A percentile compares a stretch with the other conserved stretches of the same genome.
Evolutionary conservation across 2,329 filamentous ascomycete genomes (phyloP).

Genomic region (Paraconiothyrium brasiliense): DNA sequence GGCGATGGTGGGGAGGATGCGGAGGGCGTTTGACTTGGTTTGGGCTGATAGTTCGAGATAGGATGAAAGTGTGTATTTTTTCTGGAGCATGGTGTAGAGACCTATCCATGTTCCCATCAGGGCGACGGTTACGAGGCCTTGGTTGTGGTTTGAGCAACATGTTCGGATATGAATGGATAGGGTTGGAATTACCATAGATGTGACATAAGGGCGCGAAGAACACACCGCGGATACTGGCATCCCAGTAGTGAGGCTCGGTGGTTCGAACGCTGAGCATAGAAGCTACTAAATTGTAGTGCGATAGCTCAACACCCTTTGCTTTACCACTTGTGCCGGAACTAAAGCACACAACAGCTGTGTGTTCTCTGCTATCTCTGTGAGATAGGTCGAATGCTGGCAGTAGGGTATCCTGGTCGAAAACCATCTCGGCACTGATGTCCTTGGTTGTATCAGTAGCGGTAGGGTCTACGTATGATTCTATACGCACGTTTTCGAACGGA

Average conservation of each 20-base stretch:
- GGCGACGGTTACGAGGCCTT: constrained; percentile 24
- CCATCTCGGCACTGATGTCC: constrained; percentile 4
- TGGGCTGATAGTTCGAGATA: constrained; percentile 23
- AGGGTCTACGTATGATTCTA: neutral
- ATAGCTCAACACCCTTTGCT: constrained; percentile 33
- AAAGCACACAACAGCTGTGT: constrained; percentile 31
- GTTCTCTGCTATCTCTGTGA: constrained; percentile 23
- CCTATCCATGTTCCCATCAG: constrained; percentile 29
- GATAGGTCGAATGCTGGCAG: constrained; percentile 31
- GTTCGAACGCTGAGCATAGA: constrained; percentile 24
- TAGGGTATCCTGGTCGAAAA: constrained; percentile 18
- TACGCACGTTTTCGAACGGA: constrained; percentile 16
- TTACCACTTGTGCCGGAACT: constrained; percentile 37
- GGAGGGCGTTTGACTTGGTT: constrained; percentile 21
- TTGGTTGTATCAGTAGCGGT: constrained; percentile 16
- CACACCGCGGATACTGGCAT: constrained; percentile 22
- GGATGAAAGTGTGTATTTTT: constrained; percentile 22
- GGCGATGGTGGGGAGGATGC: constrained; percentile 34
- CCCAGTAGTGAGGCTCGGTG: constrained; percentile 25
- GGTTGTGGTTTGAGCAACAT: neutral
- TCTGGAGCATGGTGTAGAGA: constrained; percentile 27
- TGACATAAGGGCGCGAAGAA: constrained; percentile 36
- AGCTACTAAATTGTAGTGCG: constrained; percentile 32
- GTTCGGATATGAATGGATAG: neutral
- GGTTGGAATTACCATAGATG: constrained; percentile 25